These are phyloP conservation scores for Penicillium odoratum DNA, from an alignment of 495 filamentous ascomycete species.

Conservation along the genomic window DNA sequence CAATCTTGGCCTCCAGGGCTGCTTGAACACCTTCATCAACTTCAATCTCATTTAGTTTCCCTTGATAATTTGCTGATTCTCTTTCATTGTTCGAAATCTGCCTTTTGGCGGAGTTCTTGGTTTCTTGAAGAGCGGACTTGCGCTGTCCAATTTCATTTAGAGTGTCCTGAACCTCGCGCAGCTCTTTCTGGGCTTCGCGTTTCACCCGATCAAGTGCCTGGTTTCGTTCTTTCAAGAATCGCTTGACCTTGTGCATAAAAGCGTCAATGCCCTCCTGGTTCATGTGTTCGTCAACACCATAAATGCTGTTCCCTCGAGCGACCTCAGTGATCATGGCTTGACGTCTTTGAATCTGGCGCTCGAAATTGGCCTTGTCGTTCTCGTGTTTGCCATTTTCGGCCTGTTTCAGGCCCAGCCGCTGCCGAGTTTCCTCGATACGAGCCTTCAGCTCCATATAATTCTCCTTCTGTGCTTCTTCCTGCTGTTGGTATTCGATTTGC, in stretches of 20 bases:
- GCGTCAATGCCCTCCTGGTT: constrained; percentile 69
- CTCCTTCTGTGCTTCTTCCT: constrained; percentile 60
- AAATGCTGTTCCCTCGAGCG: constrained; percentile 75
- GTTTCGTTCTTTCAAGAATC: constrained; percentile 73
- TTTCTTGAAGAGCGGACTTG: constrained; percentile 65
- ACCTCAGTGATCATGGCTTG: constrained; percentile 73
- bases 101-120: constrained; percentile 66
- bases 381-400: constrained; percentile 81
- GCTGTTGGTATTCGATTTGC: constrained; percentile 60
- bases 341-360: constrained; percentile 70
- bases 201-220: constrained; percentile 71
- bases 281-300: constrained; percentile 77
- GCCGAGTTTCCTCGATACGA: constrained; percentile 58
- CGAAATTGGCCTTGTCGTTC: constrained; percentile 83
- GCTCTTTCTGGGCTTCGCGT: constrained; percentile 67
- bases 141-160: constrained; percentile 70
- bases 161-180: constrained; percentile 61
- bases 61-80: constrained; percentile 60
- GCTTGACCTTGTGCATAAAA: constrained; percentile 78
- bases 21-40: constrained; percentile 82
- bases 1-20: constrained; percentile 67
- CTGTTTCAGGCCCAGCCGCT: constrained; percentile 66
- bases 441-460: constrained; percentile 62
- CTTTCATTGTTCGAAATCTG: constrained; percentile 69
- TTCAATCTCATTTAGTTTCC: constrained; percentile 64